A percentile compares a stretch with the other conserved stretches of the same genome.
Evolutionary conservation across 2,329 filamentous ascomycete species (phyloP).

Genomic region (Pyrenophora graminea): DNA sequence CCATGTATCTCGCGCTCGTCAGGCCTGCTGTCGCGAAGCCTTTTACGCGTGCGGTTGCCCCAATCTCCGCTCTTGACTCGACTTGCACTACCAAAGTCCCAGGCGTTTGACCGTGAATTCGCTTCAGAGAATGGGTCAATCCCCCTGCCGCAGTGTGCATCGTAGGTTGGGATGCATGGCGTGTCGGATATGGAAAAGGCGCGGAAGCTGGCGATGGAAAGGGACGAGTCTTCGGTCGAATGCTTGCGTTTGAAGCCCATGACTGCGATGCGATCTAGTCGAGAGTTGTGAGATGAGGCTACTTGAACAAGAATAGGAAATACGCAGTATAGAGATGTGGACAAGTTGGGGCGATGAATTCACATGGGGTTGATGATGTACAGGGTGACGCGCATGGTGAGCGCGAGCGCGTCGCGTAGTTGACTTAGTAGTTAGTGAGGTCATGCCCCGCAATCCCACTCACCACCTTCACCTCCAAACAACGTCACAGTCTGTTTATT

Average conservation of each 20-base stretch:
- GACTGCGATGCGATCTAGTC: background rate
- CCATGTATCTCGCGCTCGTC: constrained; percentile 61
- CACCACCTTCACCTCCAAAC: constrained; percentile 1
- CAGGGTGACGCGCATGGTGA: constrained; percentile 15
- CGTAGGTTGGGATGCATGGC: constrained; percentile 27
- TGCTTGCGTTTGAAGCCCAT: constrained; percentile 66
- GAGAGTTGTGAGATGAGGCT: background rate
- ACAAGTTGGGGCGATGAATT: constrained; percentile 8
- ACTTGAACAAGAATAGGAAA: no score
- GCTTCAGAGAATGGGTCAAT: constrained; percentile 17
- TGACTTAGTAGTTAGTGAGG: background rate
- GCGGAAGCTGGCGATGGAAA: constrained; percentile 48
- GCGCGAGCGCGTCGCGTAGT: constrained; percentile 18
- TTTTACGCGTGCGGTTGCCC: constrained; percentile 62
- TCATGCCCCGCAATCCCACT: constrained; percentile 8
- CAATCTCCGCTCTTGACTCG: constrained; percentile 48
- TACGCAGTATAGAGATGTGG: background rate
- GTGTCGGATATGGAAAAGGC: constrained; percentile 37
- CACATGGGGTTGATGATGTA: constrained; percentile 23
- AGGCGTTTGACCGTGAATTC: constrained; percentile 18
- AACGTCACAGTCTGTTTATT: background rate
- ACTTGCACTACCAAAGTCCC: constrained; percentile 34
- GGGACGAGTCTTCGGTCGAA: constrained; percentile 52
- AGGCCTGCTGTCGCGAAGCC: constrained; percentile 62
- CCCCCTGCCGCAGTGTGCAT: no score